Base-by-base conservation (phyloP, 257 asterid genomes). In the Solanum gandarillasii region DNA sequence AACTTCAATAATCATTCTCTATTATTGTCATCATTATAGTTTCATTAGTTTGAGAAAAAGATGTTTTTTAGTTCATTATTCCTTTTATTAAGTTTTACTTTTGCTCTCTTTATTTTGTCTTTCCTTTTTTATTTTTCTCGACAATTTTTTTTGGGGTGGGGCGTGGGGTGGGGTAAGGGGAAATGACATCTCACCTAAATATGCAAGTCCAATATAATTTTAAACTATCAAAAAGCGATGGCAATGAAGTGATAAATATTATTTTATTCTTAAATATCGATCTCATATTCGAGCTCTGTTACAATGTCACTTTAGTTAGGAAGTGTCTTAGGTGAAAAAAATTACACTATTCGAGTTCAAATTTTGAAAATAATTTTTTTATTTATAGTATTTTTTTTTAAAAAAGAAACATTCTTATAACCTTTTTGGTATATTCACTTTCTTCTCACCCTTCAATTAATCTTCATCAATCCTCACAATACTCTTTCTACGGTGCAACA, bases 31-130 rank as follows among this genome's bases (percentile, higher is more conserved):
- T 81, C 85, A 86, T 86, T 86, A 55, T 32, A 55, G 60, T 39
- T 73, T 86, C 73, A 48, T 86, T 79, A 43, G 67, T 79, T 79
- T 79, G 85, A 79, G 67, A 43, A 27, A 81, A 46, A 79, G n/a
- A 74, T 34, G 23, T 81, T 81, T 81, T 32, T 81, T 27, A 81
- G 18, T 46, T 81, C 85, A 43, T 81, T 48, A 81, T 46, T 79
- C 9, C 18, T 81, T 46, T 81, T 29, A 46, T 46, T 29, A 36
- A 74, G 4, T 13, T 41, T 16, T 79, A 79, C 9, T 41, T 43
- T 13, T 75, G 2, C 58, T 75, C 21, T 38, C 9, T 78, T 78
- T 78, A 78, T 25, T 78, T 78, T 52, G 7, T 18, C 34, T 6
- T 38, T 21, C 13, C 5, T 21, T 11, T 74, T 32, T 21, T 31